A percentile compares a stretch with the other conserved stretches of the same genome.
Conservation (phyloP, 345 rosid species). For the Acer saccharum region DNA sequence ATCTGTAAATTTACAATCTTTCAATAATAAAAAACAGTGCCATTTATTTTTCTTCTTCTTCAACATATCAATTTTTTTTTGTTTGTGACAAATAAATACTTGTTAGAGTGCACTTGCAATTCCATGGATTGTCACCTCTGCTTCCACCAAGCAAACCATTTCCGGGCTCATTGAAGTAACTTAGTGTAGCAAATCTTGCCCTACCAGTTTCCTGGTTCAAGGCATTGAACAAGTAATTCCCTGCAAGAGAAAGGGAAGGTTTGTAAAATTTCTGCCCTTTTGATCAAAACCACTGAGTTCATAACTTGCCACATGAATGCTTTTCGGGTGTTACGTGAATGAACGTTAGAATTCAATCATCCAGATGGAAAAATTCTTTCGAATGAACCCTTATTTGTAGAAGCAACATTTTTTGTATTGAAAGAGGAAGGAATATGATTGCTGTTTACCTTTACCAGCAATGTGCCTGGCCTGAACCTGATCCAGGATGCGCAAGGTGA, state of each 20-base stretch:
- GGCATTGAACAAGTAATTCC: conserved; percentile 35
- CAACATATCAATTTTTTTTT: background rate
- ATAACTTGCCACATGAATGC: too few relatives aligned
- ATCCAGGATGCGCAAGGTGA: conserved; percentile 34
- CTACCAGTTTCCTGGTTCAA: conserved; percentile 31
- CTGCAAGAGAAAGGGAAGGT: conserved; percentile 23
- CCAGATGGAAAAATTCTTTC: too few relatives aligned
- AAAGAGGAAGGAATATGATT: background rate
- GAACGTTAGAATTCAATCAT: too few relatives aligned
- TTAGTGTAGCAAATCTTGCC: conserved; percentile 30
- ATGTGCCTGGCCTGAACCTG: conserved; percentile 33
- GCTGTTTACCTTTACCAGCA: conserved; percentile 34
- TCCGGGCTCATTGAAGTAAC: conserved; percentile 11
- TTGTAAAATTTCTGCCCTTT: too few relatives aligned
- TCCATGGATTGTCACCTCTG: conserved; percentile 40
- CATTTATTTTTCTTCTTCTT: background rate
- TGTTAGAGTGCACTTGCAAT: conserved; percentile 21
- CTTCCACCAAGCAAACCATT: conserved; percentile 37
- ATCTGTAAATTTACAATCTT: conserved; percentile 4
- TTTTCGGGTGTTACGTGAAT: too few relatives aligned
- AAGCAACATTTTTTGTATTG: background rate
- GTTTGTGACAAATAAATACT: background rate
- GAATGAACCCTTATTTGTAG: background rate
- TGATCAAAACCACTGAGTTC: too few relatives aligned
- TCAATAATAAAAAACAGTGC: conserved; percentile 7